phyloP scores from a whole-genome alignment of 2,329 filamentous ascomycete species.

The Apiospora kogelbergensis region DNA sequence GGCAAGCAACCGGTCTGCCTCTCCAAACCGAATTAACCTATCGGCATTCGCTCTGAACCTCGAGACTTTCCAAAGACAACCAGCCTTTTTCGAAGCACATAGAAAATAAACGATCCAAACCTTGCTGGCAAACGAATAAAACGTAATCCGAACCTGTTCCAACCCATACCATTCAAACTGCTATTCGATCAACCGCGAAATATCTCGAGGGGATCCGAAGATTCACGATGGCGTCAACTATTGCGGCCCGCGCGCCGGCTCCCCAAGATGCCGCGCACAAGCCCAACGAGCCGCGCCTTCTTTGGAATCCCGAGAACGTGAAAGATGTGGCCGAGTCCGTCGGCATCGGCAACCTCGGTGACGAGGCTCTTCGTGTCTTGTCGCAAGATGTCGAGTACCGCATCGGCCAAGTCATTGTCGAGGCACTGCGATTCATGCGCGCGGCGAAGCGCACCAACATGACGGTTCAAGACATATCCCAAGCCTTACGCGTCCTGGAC shows the following conservation, averaged over 20 bases:
- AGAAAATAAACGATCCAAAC: neutral
- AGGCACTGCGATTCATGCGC: constrained; percentile 95
- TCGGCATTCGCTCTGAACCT: neutral
- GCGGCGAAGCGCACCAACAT: constrained; percentile 83
- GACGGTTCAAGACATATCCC: constrained; percentile 84
- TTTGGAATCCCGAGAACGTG: constrained; percentile 97
- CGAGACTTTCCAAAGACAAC: neutral
- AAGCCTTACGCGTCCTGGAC: constrained; percentile 82
- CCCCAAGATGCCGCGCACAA: constrained; percentile 24
- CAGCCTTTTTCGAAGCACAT: neutral
- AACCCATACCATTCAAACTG: neutral
- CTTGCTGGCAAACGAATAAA: neutral
- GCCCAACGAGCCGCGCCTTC: constrained; percentile 40
- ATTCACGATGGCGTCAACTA: constrained; percentile 23
- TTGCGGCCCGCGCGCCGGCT: constrained; percentile 22
- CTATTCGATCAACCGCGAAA: neutral
- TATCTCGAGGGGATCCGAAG: neutral
- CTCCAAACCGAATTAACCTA: neutral
- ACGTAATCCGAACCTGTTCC: neutral
- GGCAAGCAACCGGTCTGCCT: neutral
- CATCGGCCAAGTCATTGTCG: constrained; percentile 88
- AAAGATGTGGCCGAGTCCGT: constrained; percentile 95
- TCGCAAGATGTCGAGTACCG: constrained; percentile 95
- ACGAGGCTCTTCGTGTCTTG: constrained; percentile 84
- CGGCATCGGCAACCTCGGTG: constrained; percentile 76